Conservation (phyloP, 208 protist species). For the Trypanosomatidae sp. region DNA sequence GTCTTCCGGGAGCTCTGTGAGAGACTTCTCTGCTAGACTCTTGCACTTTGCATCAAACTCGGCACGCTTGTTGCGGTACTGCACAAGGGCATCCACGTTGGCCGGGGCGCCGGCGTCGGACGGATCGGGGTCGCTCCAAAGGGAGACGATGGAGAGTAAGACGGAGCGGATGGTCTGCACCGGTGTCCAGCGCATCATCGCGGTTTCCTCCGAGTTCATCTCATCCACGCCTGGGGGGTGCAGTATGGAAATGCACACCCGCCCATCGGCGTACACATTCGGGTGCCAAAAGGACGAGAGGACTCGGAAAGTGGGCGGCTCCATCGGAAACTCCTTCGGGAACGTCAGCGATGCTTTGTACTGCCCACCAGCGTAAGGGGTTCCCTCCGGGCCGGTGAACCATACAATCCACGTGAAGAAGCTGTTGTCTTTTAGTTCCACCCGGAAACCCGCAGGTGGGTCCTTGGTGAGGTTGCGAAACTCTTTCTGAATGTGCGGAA, state of each 20-base stretch:
- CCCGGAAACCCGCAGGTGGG: constrained; percentile 91
- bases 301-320: constrained; percentile 95
- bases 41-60: constrained; percentile 64
- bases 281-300: constrained; percentile 97
- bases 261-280: constrained; percentile 96
- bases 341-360: constrained; percentile 94
- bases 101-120: constrained; percentile 92
- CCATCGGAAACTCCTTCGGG: constrained; percentile 96
- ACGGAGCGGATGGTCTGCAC: constrained; percentile 96
- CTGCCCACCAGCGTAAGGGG: constrained; percentile 85
- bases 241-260: constrained; percentile 98
- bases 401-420: constrained; percentile 93
- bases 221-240: constrained; percentile 97
- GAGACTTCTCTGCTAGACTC: constrained; percentile 84
- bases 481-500: constrained; percentile 91
- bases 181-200: constrained; percentile 96
- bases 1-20: constrained; percentile 84
- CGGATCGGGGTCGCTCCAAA: constrained; percentile 94
- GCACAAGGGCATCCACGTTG: constrained; percentile 94
- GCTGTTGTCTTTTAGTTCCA: constrained; percentile 85
- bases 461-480: constrained; percentile 85
- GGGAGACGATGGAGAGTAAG: constrained; percentile 93
- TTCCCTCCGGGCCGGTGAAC: constrained; percentile 86
- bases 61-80: constrained; percentile 76
- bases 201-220: constrained; percentile 86